Evolutionary conservation across 139 green algal genomes (phyloP).

Genomic region (Chlorella sp.): DNA sequence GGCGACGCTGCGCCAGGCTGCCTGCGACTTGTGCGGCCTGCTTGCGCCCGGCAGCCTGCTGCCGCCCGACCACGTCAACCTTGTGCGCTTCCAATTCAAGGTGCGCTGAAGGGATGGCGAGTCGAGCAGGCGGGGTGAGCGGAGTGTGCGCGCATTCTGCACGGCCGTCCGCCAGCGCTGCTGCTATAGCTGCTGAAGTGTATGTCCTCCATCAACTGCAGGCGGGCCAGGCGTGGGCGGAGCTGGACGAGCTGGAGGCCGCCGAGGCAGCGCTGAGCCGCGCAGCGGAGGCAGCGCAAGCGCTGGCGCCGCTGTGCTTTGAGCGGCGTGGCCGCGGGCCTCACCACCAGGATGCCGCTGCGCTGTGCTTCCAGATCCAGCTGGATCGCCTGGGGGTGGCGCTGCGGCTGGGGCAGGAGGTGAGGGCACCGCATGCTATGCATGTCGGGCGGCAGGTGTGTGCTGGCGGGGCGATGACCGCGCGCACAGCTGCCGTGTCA

Average conservation of each 20-base stretch:
- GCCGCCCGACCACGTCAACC: not conserved
- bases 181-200: too few relatives aligned
- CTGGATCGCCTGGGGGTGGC: conserved; percentile 19
- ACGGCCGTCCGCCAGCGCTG: too few relatives aligned
- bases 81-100: conserved; percentile 15
- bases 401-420: conserved; percentile 28
- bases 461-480: not conserved
- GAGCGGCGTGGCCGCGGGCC: conserved; percentile 22
- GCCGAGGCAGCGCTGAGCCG: conserved; percentile 18
- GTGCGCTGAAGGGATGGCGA: not conserved
- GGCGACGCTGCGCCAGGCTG: conserved; percentile 10
- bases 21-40: conserved; percentile 8
- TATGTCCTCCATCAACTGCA: not conserved
- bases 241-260: not conserved
- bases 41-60: not conserved
- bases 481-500: too few relatives aligned
- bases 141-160: too few relatives aligned
- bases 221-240: conserved; percentile 11
- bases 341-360: conserved; percentile 15
- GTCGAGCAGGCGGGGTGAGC: too few relatives aligned
- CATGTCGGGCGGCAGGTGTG: not conserved
- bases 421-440: not conserved
- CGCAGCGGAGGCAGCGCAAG: not conserved
- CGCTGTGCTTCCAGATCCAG: not conserved
- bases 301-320: not conserved